These are phyloP conservation scores for Chytriomyces sp. DNA, from an alignment of 192 early-diverging fungal genomes.

Conservation along the genomic window DNA sequence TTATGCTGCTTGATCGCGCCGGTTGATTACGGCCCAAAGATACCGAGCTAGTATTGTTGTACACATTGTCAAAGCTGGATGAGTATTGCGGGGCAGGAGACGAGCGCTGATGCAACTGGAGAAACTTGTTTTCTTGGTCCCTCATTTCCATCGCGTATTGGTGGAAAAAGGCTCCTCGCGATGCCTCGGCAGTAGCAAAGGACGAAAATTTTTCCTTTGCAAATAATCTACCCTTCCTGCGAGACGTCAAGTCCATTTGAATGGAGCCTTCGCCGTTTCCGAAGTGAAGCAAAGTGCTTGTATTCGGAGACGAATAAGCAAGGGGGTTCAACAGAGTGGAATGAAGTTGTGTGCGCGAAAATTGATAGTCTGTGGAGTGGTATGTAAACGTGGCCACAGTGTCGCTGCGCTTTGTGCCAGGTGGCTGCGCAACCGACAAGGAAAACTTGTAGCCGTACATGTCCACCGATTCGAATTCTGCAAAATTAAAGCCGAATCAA, in stretches of 20 bases:
- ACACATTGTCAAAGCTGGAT: not conserved
- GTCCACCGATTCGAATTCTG: constrained; percentile 2
- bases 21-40: too few species aligned
- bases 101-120: not conserved
- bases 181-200: constrained; percentile 13
- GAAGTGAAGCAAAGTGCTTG: not conserved
- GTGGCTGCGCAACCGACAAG: constrained; percentile 7
- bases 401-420: not conserved
- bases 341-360: not conserved
- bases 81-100: not conserved
- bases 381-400: not conserved
- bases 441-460: constrained; percentile 16
- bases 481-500: not conserved
- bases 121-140: not conserved
- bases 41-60: not conserved
- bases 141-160: not conserved
- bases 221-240: not conserved
- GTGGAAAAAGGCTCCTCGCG: not conserved
- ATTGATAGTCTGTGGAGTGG: constrained; percentile 5
- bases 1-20: too few species aligned
- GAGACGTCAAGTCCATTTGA: constrained; percentile 7
- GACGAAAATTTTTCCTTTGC: not conserved
- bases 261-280: not conserved
- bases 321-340: not conserved
- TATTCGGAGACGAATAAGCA: not conserved